These are phyloP conservation scores for Licmophora abbreviata DNA, from an alignment of 108 stramenopile species.

Conservation along the genomic window DNA sequence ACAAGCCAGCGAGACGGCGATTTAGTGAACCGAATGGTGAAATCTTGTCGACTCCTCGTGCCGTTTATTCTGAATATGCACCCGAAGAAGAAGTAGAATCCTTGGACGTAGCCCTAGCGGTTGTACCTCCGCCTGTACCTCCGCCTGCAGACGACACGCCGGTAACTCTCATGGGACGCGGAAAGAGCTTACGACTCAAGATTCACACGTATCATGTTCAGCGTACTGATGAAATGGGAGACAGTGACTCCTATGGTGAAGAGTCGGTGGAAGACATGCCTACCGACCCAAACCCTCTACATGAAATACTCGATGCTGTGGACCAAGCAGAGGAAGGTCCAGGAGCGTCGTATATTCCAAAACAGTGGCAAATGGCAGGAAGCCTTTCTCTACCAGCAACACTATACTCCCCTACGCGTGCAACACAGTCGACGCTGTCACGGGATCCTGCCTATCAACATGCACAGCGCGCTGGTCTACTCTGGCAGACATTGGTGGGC, in stretches of 20 bases:
- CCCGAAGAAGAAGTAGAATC: no score
- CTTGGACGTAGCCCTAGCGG: no score
- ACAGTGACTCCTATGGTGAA: not conserved
- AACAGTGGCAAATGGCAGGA: not conserved
- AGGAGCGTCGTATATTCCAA: not conserved
- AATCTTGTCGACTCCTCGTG: no score
- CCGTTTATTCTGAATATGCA: no score
- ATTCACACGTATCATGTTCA: conserved; percentile 1
- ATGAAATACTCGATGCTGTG: not conserved
- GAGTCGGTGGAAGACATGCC: not conserved
- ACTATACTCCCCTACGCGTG: not conserved
- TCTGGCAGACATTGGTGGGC: conserved; percentile 73
- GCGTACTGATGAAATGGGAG: not conserved
- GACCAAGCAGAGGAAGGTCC: not conserved
- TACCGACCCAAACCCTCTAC: not conserved
- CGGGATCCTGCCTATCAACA: conserved; percentile 38
- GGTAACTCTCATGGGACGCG: conserved; percentile 4
- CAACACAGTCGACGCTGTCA: no score
- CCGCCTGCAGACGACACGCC: conserved; percentile 1
- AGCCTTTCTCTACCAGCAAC: not conserved
- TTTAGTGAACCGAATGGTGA: no score
- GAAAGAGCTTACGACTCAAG: conserved; percentile 1
- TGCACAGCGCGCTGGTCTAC: conserved; percentile 48
- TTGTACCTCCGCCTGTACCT: no score
- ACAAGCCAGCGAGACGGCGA: no score